phyloP scores from a whole-genome alignment of 1,284 basidiomycete species.

The Cryptococcus sp. region DNA sequence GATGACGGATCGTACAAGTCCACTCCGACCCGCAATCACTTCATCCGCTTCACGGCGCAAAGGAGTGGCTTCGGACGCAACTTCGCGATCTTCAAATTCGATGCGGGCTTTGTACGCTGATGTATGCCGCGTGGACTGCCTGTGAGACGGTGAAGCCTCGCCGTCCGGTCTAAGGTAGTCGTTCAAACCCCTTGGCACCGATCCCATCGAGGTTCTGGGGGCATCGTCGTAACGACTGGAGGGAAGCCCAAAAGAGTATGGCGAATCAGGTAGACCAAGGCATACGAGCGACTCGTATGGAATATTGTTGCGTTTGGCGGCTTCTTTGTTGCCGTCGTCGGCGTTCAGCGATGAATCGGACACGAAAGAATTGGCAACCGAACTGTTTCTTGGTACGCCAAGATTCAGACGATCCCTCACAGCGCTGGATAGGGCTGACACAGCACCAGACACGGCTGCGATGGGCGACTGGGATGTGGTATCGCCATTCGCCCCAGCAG shows the following conservation, averaged over 20 bases:
- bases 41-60: constrained; percentile 65
- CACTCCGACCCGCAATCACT: constrained; percentile 73
- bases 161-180: constrained; percentile 12
- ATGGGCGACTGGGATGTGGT: neutral
- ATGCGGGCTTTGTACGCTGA: constrained; percentile 53
- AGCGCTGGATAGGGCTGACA: constrained; percentile 19
- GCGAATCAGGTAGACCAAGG: constrained; percentile 73
- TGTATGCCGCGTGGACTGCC: neutral
- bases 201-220: constrained; percentile 71
- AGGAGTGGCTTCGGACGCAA: constrained; percentile 76
- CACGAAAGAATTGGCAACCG: constrained; percentile 34
- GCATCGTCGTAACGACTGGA: constrained; percentile 35
- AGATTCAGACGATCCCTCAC: constrained; percentile 23
- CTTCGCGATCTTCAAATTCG: constrained; percentile 75
- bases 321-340: constrained; percentile 17
- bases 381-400: constrained; percentile 17
- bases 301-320: constrained; percentile 62
- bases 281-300: constrained; percentile 77
- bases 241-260: constrained; percentile 59
- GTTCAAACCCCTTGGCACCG: constrained; percentile 57
- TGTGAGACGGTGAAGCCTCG: constrained; percentile 24
- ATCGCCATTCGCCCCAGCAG: neutral
- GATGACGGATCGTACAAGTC: constrained; percentile 78
- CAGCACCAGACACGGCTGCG: constrained; percentile 7
- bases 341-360: constrained; percentile 31